Conservation (phyloP, 75 land plant genomes). For the Selaginella tamariscina region DNA sequence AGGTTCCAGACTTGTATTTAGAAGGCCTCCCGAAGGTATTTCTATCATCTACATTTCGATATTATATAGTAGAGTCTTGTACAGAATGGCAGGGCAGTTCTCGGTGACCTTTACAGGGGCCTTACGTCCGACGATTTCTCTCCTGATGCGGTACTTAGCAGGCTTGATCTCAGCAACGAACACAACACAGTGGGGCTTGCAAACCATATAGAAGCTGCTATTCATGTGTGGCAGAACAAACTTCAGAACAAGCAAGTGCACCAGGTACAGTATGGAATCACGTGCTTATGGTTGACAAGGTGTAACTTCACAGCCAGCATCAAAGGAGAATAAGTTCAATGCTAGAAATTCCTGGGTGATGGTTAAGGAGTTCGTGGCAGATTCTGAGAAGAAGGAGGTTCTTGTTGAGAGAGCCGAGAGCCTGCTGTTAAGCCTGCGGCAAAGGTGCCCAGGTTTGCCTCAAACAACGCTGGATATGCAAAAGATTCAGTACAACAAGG, state of each 20-base stretch:
- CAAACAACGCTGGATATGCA: constrained; percentile 68
- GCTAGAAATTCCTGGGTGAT: constrained; percentile 36
- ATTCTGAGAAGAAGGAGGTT: constrained; percentile 51
- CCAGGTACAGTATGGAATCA: constrained; percentile 24
- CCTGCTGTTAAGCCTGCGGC: constrained; percentile 55
- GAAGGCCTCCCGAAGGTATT: constrained; percentile 89
- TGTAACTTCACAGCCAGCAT: constrained; percentile 25
- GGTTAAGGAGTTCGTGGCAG: constrained; percentile 45
- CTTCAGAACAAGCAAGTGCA: constrained; percentile 23
- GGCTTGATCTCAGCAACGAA: constrained; percentile 48
- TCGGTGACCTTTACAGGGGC: constrained; percentile 51
- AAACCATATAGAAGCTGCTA: constrained; percentile 68
- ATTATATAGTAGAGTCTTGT: too few species aligned
- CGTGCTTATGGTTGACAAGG: constrained; percentile 44
- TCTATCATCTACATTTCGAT: too few species aligned
- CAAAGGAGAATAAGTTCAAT: background rate
- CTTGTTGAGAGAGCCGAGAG: constrained; percentile 85
- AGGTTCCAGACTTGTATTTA: constrained; percentile 67
- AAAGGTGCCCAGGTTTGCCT: constrained; percentile 67
- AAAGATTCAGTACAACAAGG: constrained; percentile 81
- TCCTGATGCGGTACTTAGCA: constrained; percentile 33
- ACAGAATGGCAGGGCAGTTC: constrained; percentile 67
- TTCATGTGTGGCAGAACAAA: constrained; percentile 54
- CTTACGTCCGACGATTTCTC: constrained; percentile 39
- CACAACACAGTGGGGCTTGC: constrained; percentile 47